A percentile compares a stretch with the other conserved stretches of the same genome.
These are phyloP conservation scores for Russula sp. DNA, from an alignment of 768 basidiomycete species.

Conservation along the genomic window DNA sequence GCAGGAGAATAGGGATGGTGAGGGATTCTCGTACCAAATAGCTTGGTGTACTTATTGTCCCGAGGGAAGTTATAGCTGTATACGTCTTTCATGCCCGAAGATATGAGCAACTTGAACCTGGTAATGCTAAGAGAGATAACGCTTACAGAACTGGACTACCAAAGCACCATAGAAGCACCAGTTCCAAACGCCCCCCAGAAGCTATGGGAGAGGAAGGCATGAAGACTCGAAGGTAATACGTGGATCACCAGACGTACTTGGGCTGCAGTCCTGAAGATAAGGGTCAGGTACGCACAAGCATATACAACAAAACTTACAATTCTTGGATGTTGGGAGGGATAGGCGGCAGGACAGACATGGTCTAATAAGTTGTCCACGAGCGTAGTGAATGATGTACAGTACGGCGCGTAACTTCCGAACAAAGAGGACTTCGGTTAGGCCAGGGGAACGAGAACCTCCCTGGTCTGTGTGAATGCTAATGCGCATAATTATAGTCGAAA, in stretches of 20 bases:
- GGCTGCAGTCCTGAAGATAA: conserved; percentile 11
- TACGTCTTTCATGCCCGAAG: conserved; percentile 2
- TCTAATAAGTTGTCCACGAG: no score
- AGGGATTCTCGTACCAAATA: conserved; percentile 2
- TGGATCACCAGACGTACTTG: neutral
- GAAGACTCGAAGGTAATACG: neutral
- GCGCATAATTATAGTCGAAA: neutral
- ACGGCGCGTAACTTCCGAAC: neutral
- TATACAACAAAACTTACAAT: neutral
- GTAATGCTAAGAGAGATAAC: neutral
- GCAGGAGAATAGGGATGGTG: neutral
- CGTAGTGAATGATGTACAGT: neutral
- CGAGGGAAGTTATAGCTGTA: conserved; percentile 20
- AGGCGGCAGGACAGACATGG: neutral
- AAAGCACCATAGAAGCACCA: conserved; percentile 35
- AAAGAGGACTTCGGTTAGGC: neutral
- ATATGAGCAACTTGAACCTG: neutral
- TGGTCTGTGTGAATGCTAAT: neutral
- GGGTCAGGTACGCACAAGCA: neutral
- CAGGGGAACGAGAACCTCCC: no score
- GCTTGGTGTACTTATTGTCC: conserved; percentile 8
- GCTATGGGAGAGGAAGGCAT: neutral
- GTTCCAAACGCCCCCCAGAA: conserved; percentile 30
- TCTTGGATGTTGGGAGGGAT: neutral
- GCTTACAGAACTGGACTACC: conserved; percentile 35